Conservation (phyloP, 2,329 filamentous ascomycete species). For the Alternaria arbusti region DNA sequence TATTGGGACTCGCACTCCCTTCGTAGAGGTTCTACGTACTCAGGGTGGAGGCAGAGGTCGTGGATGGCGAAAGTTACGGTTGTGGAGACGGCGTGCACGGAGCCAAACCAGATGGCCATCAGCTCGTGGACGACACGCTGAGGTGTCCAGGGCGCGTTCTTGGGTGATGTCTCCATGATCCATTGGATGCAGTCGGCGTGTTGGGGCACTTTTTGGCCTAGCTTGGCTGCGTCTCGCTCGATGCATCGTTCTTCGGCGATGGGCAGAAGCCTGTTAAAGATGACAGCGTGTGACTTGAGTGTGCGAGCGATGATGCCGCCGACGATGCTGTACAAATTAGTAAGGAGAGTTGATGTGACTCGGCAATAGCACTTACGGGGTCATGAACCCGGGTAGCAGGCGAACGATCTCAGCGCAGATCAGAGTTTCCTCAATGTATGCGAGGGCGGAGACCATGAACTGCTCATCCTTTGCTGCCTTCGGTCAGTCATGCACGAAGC, state of each 20-base stretch:
- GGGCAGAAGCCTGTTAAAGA: slow-evolving; percentile 21
- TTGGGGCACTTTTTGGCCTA: slow-evolving; percentile 17
- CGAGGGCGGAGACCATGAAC: slow-evolving; percentile 28
- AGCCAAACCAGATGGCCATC: slow-evolving; percentile 47
- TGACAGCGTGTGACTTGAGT: slow-evolving; percentile 18
- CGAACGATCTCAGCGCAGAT: slow-evolving; percentile 32
- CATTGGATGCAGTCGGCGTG: slow-evolving; percentile 41
- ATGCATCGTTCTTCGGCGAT: slow-evolving; percentile 21
- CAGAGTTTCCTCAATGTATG: slow-evolving; percentile 34
- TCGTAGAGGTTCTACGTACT: slow-evolving; percentile 24
- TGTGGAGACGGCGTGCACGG: slow-evolving; percentile 36
- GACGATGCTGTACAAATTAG: slow-evolving; percentile 1
- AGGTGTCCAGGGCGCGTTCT: slow-evolving; percentile 31
- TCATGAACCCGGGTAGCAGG: slow-evolving; percentile 22
- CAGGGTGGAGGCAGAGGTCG: slow-evolving; percentile 22
- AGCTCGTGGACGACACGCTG: slow-evolving; percentile 37
- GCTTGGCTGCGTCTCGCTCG: slow-evolving; percentile 15
- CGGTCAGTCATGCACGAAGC: background rate
- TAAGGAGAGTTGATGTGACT: background rate
- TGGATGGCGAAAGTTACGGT: slow-evolving; percentile 24
- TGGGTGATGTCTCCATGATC: slow-evolving; percentile 42
- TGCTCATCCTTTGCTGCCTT: slow-evolving; percentile 23
- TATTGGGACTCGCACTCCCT: slow-evolving; percentile 20
- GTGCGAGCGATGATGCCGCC: slow-evolving; percentile 18
- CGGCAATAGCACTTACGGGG: slow-evolving; percentile 7